Conservation (phyloP, 1,139 yeast species). For the Yarrowia galli region DNA sequence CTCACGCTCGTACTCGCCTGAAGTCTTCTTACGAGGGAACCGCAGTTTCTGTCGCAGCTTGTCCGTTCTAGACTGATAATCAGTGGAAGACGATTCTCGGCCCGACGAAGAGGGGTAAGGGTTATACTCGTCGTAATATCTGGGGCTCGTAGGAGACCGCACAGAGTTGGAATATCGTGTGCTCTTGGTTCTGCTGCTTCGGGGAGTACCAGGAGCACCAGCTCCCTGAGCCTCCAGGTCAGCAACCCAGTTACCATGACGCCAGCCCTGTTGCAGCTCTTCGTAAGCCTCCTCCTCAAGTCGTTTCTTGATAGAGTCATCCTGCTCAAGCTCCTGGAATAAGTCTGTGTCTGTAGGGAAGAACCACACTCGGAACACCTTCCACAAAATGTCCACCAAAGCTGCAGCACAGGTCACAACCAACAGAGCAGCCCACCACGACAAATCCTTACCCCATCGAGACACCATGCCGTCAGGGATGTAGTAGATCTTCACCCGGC, state of each 20-base stretch:
- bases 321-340: slow-evolving; percentile 79
- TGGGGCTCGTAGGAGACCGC: slow-evolving; percentile 26
- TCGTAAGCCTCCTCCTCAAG: slow-evolving; percentile 76
- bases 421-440: slow-evolving; percentile 85
- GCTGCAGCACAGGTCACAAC: slow-evolving; percentile 60
- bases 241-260: slow-evolving; percentile 41
- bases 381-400: slow-evolving; percentile 68
- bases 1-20: slow-evolving; percentile 52
- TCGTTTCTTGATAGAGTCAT: slow-evolving; percentile 66
- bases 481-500: slow-evolving; percentile 69
- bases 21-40: slow-evolving; percentile 45
- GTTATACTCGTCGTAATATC: slow-evolving; percentile 56
- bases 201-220: slow-evolving; percentile 10
- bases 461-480: slow-evolving; percentile 72
- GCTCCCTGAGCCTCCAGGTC: slow-evolving; percentile 41
- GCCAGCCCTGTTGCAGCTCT: slow-evolving; percentile 84
- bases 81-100: neutral
- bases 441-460: slow-evolving; percentile 76
- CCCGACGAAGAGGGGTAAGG: slow-evolving; percentile 54
- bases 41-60: slow-evolving; percentile 46
- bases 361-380: slow-evolving; percentile 63
- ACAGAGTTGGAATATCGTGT: slow-evolving; percentile 23
- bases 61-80: slow-evolving; percentile 49
- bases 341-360: slow-evolving; percentile 78
- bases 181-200: slow-evolving; percentile 37